Evolutionary conservation across 345 rosid genomes (phyloP), one percentile per base, ranked within the genome.

Genomic region (Capsella bursapastoris): DNA sequence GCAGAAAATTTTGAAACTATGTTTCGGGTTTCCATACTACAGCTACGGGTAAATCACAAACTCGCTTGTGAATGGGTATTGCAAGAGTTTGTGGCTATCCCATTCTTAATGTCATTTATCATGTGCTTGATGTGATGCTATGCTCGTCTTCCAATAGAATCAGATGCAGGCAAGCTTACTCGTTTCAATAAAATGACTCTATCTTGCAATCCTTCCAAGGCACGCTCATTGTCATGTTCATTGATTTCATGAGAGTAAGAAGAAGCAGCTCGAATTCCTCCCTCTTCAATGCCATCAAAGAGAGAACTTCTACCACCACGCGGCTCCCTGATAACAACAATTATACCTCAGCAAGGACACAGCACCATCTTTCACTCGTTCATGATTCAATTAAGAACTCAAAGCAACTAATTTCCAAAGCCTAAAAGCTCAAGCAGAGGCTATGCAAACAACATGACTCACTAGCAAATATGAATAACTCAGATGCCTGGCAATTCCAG

Each of bases 271-370:
- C 96, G 86, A 71, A 94, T 89, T 78, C 98, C 97, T 78, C 98
- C 97, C 79, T 91, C 98, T 81, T 90, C 98, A 7, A 91, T 86
- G 59, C 96, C 96, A 81, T 94, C 96, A 82, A 91, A 94, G 41
- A 91, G 93, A 38, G 90, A 80, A 60, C 83, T 80, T 83, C 89
- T 89, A 64, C 74, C 84, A 71, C 80, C 86, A 41, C 90, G 95
- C 49, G 76, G 64, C 68, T 94, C 98, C 91, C 97, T 91, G 83
- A 43, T 73, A 2, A 35, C 68, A 2, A 55, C 45, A 31, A 0
- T 45, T 3, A 32, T 11, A 60, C 8, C 18, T 61, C 69, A 63
- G 65, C 56, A 60, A 25, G 13, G 63, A 59, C 55, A 57, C 50
- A 58, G 27, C 52, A 48, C 3, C 57, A 68, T 61, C 29, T 49